phyloP scores from a whole-genome alignment of 805 yeast genomes.

The Yarrowia sp. region DNA sequence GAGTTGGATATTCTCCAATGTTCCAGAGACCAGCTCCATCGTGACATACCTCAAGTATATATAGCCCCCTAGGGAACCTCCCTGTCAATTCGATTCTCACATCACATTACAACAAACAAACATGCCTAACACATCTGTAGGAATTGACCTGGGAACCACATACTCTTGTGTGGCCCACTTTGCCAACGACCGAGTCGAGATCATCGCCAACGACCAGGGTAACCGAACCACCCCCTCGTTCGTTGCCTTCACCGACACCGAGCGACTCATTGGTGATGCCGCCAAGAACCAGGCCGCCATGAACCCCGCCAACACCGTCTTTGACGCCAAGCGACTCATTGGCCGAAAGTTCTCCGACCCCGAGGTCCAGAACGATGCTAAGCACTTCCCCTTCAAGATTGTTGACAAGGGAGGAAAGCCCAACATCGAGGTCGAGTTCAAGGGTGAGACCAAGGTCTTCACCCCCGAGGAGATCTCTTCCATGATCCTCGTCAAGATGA shows the following conservation, averaged over 20 bases:
- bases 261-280: slow-evolving; percentile 95
- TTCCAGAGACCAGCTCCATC: slow-evolving; percentile 36
- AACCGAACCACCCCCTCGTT: slow-evolving; percentile 97
- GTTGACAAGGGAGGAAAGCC: slow-evolving; percentile 85
- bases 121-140: slow-evolving; percentile 61
- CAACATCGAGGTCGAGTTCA: slow-evolving; percentile 81
- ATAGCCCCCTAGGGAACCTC: slow-evolving; percentile 6
- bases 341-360: slow-evolving; percentile 82
- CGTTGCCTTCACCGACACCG: slow-evolving; percentile 95
- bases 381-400: slow-evolving; percentile 89
- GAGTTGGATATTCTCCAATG: slow-evolving; percentile 33
- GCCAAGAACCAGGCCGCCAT: slow-evolving; percentile 98
- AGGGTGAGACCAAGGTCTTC: slow-evolving; percentile 87
- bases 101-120: slow-evolving; percentile 39
- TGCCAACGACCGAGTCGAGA: slow-evolving; percentile 87
- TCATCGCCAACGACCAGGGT: slow-evolving; percentile 97
- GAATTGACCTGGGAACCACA: slow-evolving; percentile 97
- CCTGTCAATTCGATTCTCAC: neutral
- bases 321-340: slow-evolving; percentile 94
- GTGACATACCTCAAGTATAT: slow-evolving; percentile 17
- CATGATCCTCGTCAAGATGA: slow-evolving; percentile 91
- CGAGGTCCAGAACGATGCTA: slow-evolving; percentile 78
- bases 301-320: slow-evolving; percentile 92
- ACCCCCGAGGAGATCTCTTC: slow-evolving; percentile 96
- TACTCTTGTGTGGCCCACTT: slow-evolving; percentile 97